Evolutionary conservation across 2,329 filamentous ascomycete species (phyloP), one percentile per base, ranked within the genome.

Genomic region (Fusarium tanahbumbuense): DNA sequence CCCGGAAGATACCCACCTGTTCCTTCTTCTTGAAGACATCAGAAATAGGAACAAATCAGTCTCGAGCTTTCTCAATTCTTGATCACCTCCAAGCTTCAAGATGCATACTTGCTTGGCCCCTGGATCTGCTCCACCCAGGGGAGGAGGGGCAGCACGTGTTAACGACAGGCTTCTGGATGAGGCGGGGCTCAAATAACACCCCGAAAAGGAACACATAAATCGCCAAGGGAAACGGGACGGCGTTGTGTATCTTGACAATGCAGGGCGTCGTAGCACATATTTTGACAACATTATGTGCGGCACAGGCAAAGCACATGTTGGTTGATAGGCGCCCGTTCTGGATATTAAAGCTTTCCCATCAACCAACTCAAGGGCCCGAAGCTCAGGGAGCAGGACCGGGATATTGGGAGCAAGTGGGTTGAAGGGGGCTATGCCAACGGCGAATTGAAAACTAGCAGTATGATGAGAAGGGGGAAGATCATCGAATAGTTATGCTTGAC

Each of bases 401-500:
- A 67, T 64, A 49, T 42, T 56, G 58, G 67, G 60, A 58, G 56
- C 54, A 59, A 64, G 67, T 73, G 71, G 73, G 50, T 70, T 71
- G 58, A 65, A 67, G 67, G 61, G 59, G 70, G 64, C 50, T 67
- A 61, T 58, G 63, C 62, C 49, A 63, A 44, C 62, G 52, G 56
- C 73, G 72, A 76, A 76, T 76, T 37, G 67, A 49, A 73, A 44
- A 66, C 62, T 55, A 18, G 49, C 60, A 70, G 72, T 61, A 72
- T 75, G 72, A 75, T 69, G 65, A 54, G 70, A 67, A 69, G 68
- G 72, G 73, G 66, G 62, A 75, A 73, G 70, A 70, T 72, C 68
- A 56, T 67, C 66, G 63, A 50, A 57, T 60, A 69, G 54, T 64
- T 67, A 65, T 68, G 70, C 72, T 75, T 72, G 58, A 70, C 58